Percentiles rank a stretch among this genome's conserved stretches.
Conservation (phyloP, 805 yeast genomes). For the Saturnispora saitoi region DNA sequence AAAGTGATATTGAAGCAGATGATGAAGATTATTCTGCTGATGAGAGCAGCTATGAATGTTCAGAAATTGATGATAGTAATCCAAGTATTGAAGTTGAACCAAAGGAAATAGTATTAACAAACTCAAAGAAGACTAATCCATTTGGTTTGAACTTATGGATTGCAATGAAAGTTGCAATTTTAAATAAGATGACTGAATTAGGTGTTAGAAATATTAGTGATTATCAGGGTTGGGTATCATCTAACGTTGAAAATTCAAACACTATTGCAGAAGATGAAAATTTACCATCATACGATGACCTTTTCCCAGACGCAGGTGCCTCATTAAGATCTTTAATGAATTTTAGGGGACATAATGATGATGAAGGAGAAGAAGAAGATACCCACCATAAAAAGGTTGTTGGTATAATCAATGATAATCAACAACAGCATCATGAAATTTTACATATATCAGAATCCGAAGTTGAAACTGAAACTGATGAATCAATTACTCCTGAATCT, state of each 20-base stretch:
- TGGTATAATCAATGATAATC: not conserved
- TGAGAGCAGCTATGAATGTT: constrained; percentile 7
- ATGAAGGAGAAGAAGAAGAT: constrained; percentile 9
- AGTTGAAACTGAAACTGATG: constrained; percentile 1
- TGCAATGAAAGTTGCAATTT: constrained; percentile 25
- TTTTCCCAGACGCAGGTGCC: constrained; percentile 47
- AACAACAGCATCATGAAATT: not conserved
- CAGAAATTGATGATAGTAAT: constrained; percentile 9
- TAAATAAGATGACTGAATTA: constrained; percentile 12
- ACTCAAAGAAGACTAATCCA: constrained; percentile 13
- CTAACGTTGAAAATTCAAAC: not conserved
- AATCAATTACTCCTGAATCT: constrained; percentile 9
- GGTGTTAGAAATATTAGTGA: constrained; percentile 4
- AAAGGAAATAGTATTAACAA: not conserved
- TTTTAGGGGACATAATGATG: constrained; percentile 19
- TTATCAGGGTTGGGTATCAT: not conserved
- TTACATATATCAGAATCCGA: not conserved
- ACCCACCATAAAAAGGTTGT: constrained; percentile 1
- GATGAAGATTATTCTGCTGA: constrained; percentile 11
- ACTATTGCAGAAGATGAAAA: constrained; percentile 27
- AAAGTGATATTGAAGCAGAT: constrained; percentile 9
- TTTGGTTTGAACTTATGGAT: constrained; percentile 24
- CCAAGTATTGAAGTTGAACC: constrained; percentile 1
- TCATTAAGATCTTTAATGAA: constrained; percentile 24
- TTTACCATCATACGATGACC: constrained; percentile 67